Evolutionary conservation across 495 filamentous ascomycete genomes (phyloP).

Genomic region (Sphaerosporella brunnea): DNA sequence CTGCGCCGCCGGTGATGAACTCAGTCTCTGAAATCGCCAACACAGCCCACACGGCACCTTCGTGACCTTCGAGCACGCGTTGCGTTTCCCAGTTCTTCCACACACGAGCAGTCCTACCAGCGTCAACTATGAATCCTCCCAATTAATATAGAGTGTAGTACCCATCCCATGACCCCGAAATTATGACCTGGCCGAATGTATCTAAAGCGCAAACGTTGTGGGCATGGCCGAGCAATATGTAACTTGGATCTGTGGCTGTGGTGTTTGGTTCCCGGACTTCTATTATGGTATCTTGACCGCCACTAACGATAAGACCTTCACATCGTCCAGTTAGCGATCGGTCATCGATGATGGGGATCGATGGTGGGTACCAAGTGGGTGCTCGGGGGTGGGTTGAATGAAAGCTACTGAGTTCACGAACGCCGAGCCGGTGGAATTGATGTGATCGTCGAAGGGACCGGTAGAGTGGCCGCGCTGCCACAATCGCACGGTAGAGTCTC

Average conservation of each 20-base stretch:
- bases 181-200: constrained; percentile 50
- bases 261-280: constrained; percentile 60
- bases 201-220: constrained; percentile 79
- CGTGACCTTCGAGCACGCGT: constrained; percentile 54
- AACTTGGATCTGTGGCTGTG: constrained; percentile 50
- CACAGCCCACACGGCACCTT: constrained; percentile 77
- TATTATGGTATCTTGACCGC: constrained; percentile 80
- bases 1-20: constrained; percentile 81
- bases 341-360: neutral
- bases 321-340: neutral
- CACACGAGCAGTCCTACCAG: constrained; percentile 23
- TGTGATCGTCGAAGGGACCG: constrained; percentile 51
- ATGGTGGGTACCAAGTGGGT: constrained; percentile 40
- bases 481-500: constrained; percentile 74
- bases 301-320: constrained; percentile 60
- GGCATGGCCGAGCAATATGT: constrained; percentile 67
- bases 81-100: constrained; percentile 49
- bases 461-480: constrained; percentile 50
- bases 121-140: too few relatives aligned
- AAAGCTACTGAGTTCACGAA: constrained; percentile 79
- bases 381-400: constrained; percentile 46
- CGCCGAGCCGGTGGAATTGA: constrained; percentile 54
- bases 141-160: too few relatives aligned
- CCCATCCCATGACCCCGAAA: constrained; percentile 92
- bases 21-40: constrained; percentile 62